Base-by-base conservation (phyloP, 352 stramenopile species). In the Thraustotheca clavata region DNA sequence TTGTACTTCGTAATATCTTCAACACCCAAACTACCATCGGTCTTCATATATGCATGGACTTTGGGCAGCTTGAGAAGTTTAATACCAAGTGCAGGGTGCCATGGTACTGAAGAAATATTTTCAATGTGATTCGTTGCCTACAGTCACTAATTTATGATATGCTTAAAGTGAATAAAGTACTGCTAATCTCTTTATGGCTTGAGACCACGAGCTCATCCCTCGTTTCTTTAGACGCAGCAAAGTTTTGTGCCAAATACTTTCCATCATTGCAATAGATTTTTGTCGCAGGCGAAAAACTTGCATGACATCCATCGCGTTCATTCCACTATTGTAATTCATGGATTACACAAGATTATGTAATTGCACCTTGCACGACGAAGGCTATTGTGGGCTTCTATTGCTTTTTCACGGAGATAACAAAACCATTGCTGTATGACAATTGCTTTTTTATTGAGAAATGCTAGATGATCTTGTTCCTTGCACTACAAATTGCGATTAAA, bases 11-110 rank as follows among this genome's bases (percentile, higher is more conserved):
- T 62, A 52, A 79, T 72, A 66, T 89, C 78, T 36, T 89, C 77
- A 32, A 90, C 66, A 14, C 66, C 71, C 1, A 91, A 46, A 22
- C 73, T 73, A 8, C 72, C 82, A 27, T 83, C 71, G 41, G 39
- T 48, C 38, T 50, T 47, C 63, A 74, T 69, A 52, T 71, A 63
- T 11, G 69, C 74, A 27, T 72, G 71, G n/a, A 71, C 49, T 2
- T 48, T 60, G 12, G 84, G 76, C 12, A 93, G 65, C 32, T 77
- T 83, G 8, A 81, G 71, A 6, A 91, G 70, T 22, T 73, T 69
- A 50, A 89, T 84, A 18, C 76, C 82, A 36, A 83, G 69, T 59
- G 72, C 87, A n/a, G 83, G 79, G 60, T 93, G 81, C 83, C 81
- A 90, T 18, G 50, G 39, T 12, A 62, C n/a, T n/a, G n/a, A 68